Evolutionary conservation across 176 grass and related monocot species (phyloP).

Genomic region (Tillandsia leiboldiana): DNA sequence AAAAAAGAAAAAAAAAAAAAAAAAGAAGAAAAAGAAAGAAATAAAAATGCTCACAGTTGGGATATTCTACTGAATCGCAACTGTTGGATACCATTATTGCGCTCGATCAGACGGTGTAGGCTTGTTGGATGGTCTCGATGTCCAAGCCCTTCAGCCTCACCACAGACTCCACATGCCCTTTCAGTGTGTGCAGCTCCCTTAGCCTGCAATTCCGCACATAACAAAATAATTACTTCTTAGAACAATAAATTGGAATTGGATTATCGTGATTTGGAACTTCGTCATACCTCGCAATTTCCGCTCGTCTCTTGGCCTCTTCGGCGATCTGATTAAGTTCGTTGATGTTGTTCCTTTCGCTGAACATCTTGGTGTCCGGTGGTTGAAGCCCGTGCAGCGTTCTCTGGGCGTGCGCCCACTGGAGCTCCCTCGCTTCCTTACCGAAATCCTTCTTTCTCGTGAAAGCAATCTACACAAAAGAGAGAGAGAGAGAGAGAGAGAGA

Average conservation of each 20-base stretch:
- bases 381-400: constrained; percentile 76
- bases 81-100: background rate
- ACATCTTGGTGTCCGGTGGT: constrained; percentile 32
- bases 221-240: background rate
- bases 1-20: no score
- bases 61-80: background rate
- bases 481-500: background rate
- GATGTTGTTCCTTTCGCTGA: constrained; percentile 35
- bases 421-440: constrained; percentile 60
- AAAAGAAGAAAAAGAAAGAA: constrained; percentile 1
- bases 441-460: constrained; percentile 92
- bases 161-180: constrained; percentile 69
- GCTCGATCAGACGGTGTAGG: constrained; percentile 51
- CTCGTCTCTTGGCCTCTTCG: constrained; percentile 67
- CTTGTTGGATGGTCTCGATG: constrained; percentile 63
- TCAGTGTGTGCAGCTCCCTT: constrained; percentile 56
- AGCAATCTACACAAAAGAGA: constrained; percentile 47
- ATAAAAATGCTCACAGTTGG: constrained; percentile 1
- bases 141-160: constrained; percentile 67
- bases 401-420: constrained; percentile 74
- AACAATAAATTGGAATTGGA: no score
- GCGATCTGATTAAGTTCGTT: constrained; percentile 68
- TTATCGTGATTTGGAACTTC: background rate
- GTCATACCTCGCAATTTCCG: constrained; percentile 66
- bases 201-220: constrained; percentile 29